phyloP scores from a whole-genome alignment of 495 filamentous ascomycete genomes.

The Tuber microsphaerosporum region DNA sequence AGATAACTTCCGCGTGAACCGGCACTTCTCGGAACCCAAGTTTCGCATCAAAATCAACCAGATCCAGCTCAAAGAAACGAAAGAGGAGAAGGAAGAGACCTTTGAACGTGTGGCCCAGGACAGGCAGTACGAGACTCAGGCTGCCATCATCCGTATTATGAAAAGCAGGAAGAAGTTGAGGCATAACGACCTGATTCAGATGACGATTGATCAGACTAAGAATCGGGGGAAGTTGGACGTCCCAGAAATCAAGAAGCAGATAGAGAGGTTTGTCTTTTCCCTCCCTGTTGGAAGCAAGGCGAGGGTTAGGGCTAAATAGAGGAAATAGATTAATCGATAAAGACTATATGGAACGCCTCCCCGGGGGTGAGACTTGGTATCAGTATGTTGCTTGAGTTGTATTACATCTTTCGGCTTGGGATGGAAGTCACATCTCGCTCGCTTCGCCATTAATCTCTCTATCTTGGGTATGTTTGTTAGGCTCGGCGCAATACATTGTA shows the following conservation, averaged over 20 bases:
- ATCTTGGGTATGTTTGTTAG: background rate
- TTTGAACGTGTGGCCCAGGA: conserved; percentile 84
- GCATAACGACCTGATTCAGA: conserved; percentile 70
- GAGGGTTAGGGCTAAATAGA: background rate
- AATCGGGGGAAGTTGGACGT: conserved; percentile 74
- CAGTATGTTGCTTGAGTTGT: conserved; percentile 65
- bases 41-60: conserved; percentile 97
- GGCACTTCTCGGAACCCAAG: conserved; percentile 67
- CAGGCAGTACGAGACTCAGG: conserved; percentile 90
- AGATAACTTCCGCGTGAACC: conserved; percentile 77
- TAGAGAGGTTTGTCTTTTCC: conserved; percentile 66
- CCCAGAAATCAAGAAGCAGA: conserved; percentile 86
- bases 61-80: conserved; percentile 92
- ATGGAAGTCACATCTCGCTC: background rate
- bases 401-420: background rate
- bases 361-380: conserved; percentile 58
- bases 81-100: conserved; percentile 82
- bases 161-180: conserved; percentile 84
- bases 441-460: background rate
- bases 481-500: background rate
- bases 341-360: conserved; percentile 83
- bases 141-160: conserved; percentile 94
- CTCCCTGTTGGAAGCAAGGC: background rate
- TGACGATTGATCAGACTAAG: conserved; percentile 84
- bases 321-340: conserved; percentile 80